Evolutionary conservation across 169 alveolate genomes (phyloP).

Genomic region (Plasmodium relictum): DNA sequence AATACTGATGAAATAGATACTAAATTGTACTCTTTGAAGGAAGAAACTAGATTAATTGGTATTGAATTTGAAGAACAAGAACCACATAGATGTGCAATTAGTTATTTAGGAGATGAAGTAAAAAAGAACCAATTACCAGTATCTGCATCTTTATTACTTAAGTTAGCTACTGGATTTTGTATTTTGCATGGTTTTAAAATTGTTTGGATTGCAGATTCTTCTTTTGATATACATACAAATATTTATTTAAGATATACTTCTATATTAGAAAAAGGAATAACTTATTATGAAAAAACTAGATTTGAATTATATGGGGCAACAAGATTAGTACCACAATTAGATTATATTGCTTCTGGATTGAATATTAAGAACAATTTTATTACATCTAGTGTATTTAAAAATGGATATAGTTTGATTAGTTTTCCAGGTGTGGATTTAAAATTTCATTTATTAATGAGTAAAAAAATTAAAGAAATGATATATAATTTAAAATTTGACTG

Average conservation of each 20-base stretch:
- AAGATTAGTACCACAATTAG: slow-evolving; percentile 75
- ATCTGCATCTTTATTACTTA: slow-evolving; percentile 75
- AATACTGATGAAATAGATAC: slow-evolving; percentile 20
- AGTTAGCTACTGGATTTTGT: slow-evolving; percentile 81
- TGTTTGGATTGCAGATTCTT: slow-evolving; percentile 82
- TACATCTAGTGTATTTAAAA: slow-evolving; percentile 50
- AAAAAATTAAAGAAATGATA: slow-evolving; percentile 50
- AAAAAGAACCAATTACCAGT: slow-evolving; percentile 68
- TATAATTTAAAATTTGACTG: slow-evolving; percentile 81
- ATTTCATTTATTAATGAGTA: slow-evolving; percentile 62
- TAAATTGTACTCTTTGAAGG: slow-evolving; percentile 31
- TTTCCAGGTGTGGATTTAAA: slow-evolving; percentile 61
- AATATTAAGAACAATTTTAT: slow-evolving; percentile 49
- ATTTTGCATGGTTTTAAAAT: slow-evolving; percentile 78
- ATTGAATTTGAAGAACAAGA: slow-evolving; percentile 83
- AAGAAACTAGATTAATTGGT: slow-evolving; percentile 79
- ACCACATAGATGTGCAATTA: slow-evolving; percentile 82
- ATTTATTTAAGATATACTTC: slow-evolving; percentile 79
- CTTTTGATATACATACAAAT: slow-evolving; percentile 80
- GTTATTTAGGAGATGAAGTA: slow-evolving; percentile 80
- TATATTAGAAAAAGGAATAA: slow-evolving; percentile 75
- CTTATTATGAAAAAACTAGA: slow-evolving; percentile 79
- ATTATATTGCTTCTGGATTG: slow-evolving; percentile 79
- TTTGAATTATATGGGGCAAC: slow-evolving; percentile 80
- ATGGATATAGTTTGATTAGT: slow-evolving; percentile 55